Percentiles rank a stretch among this genome's conserved stretches.
phyloP scores from a whole-genome alignment of 1,284 basidiomycete species.

The Chalciporus sp. region DNA sequence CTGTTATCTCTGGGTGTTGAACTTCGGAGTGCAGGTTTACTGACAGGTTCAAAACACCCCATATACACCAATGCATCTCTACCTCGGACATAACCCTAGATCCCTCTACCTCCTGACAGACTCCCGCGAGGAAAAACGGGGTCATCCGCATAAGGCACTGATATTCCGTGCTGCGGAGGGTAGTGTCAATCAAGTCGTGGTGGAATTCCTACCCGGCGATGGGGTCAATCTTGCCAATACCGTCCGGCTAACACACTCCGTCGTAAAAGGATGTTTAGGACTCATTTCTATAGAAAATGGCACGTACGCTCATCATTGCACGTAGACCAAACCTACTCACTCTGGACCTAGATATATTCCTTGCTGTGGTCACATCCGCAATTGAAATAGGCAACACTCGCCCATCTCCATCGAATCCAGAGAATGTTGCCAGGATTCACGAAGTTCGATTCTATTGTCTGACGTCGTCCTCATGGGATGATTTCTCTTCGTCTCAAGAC shows the following conservation, averaged over 20 bases:
- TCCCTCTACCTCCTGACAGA: slow-evolving; percentile 73
- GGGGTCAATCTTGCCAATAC: slow-evolving; percentile 70
- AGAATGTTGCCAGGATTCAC: slow-evolving; percentile 73
- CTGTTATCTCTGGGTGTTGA: background rate
- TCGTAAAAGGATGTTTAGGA: slow-evolving; percentile 83
- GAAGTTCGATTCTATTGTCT: slow-evolving; percentile 80
- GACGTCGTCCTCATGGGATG: slow-evolving; percentile 72
- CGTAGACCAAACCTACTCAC: slow-evolving; percentile 8
- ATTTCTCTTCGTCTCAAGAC: slow-evolving; percentile 56
- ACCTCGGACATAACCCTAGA: slow-evolving; percentile 65
- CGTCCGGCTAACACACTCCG: slow-evolving; percentile 62
- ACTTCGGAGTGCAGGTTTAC: background rate
- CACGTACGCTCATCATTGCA: slow-evolving; percentile 34
- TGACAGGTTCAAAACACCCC: background rate
- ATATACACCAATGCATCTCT: slow-evolving; percentile 60
- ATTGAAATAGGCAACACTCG: slow-evolving; percentile 80
- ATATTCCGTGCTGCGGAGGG: slow-evolving; percentile 68
- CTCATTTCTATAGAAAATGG: slow-evolving; percentile 72
- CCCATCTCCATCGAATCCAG: slow-evolving; percentile 56
- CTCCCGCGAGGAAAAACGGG: slow-evolving; percentile 61
- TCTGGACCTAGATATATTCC: slow-evolving; percentile 66
- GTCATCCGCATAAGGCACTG: slow-evolving; percentile 61
- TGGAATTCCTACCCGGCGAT: slow-evolving; percentile 78
- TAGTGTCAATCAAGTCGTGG: slow-evolving; percentile 66
- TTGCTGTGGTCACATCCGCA: slow-evolving; percentile 74